phyloP scores from a whole-genome alignment of 2,329 filamentous ascomycete genomes.

The Trichophyton equinum region DNA sequence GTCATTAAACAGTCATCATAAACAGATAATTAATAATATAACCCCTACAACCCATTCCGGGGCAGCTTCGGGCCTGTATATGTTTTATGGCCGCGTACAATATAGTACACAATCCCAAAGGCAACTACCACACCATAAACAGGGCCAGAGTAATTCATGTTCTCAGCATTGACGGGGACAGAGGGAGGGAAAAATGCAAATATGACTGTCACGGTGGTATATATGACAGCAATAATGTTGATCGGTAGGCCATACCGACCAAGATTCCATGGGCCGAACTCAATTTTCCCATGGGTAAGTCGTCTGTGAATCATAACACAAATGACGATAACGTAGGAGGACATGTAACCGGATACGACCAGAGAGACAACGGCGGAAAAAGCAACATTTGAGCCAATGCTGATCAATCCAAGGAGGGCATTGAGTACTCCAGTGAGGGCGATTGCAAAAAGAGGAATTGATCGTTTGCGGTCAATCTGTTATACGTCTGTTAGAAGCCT shows the following conservation, averaged over 20 bases:
- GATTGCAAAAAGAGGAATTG: constrained; percentile 2
- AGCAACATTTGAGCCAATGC: constrained; percentile 37
- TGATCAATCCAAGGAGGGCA: constrained; percentile 35
- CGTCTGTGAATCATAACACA: constrained; percentile 32
- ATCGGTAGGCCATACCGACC: constrained; percentile 21
- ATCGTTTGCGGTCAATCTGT: not conserved
- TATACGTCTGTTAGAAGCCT: not conserved
- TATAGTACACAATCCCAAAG: constrained; percentile 30
- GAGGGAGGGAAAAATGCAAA: constrained; percentile 10
- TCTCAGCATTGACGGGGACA: not conserved
- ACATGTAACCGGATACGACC: constrained; percentile 29
- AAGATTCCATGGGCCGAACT: constrained; percentile 34
- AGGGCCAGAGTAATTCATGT: constrained; percentile 24
- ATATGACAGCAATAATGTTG: constrained; percentile 9
- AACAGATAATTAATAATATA: not conserved
- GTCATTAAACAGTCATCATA: not conserved
- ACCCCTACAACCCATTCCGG: not conserved
- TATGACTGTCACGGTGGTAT: constrained; percentile 8
- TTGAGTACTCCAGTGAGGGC: constrained; percentile 2
- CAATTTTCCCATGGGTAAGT: constrained; percentile 29
- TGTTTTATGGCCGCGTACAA: constrained; percentile 16
- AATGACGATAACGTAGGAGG: constrained; percentile 36
- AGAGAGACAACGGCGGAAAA: constrained; percentile 35
- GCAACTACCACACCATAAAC: constrained; percentile 30
- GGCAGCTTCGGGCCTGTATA: not conserved